Base-by-base conservation (phyloP, 768 basidiomycete species). In the Pleurotus platypus region DNA sequence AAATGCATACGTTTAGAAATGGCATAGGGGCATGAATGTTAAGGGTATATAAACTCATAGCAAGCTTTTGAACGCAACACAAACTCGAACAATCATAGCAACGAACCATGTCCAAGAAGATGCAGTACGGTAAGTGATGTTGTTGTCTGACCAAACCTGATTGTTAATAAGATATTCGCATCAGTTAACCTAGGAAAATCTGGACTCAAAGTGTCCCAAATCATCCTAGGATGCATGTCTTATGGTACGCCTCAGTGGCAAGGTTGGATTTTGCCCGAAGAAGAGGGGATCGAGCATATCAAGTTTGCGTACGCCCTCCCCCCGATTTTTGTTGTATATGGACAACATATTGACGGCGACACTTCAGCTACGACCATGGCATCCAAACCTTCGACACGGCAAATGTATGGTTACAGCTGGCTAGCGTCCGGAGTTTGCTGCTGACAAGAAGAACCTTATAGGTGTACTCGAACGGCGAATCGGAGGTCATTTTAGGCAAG, bases 401-500 rank as follows among this genome's bases (percentile, higher is more conserved):
- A 2, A 73, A 82, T 60, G 76, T 78, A 13, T 12, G 57, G 6
- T 15, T 8, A 3, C 11, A 20, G 39, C 42, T 51, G 26, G 4
- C 3, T 30, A 20, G 18, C 5, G 35, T 39, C 37, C 4, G 11
- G 24, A 30, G 46, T 30, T 30, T 30, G 30, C 9, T 30, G 11
- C 9, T 30, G 11, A 30, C 30, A 30, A 30, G 11, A 30, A 30
- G 11, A 9, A 30, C 7, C 30, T 7, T 30, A 8, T 8, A 86
- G 84, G 73, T 78, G 0, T 90, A 89, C 63, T 86, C 83, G 0
- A 83, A 86, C 59, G 87, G 87, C 2, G 67, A 72, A 5, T 86
- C 84, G 0, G 90, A 92, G 65, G 63, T 79, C 46, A 77, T 90
- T 53, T 73, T 90, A 18, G 89, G 89, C 8, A 85, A 87, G 61